Evolutionary conservation across 1,284 basidiomycete genomes (phyloP).

Genomic region (Ceratobasidium sp.): DNA sequence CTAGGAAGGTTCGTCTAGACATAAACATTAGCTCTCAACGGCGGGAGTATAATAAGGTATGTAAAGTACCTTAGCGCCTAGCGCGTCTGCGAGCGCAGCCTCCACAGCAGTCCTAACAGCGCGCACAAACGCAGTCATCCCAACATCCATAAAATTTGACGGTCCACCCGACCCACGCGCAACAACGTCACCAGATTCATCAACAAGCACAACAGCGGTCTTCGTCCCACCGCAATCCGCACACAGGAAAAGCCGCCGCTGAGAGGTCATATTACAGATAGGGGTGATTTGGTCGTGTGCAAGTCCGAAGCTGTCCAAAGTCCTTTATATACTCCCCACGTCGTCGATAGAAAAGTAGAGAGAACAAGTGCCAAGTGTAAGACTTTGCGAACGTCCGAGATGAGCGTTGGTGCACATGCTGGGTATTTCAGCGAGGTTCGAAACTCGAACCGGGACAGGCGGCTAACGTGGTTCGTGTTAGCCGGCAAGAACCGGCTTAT

Average conservation of each 20-base stretch:
- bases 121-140: slow-evolving; percentile 63
- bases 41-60: slow-evolving; percentile 52
- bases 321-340: background rate
- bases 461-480: too few relatives aligned
- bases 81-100: slow-evolving; percentile 63
- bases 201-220: slow-evolving; percentile 76
- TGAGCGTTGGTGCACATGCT: slow-evolving; percentile 36
- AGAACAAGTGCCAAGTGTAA: background rate
- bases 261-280: slow-evolving; percentile 5
- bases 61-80: slow-evolving; percentile 55
- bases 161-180: slow-evolving; percentile 75
- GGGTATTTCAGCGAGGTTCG: slow-evolving; percentile 24
- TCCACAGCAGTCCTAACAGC: slow-evolving; percentile 67
- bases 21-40: background rate
- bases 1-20: slow-evolving; percentile 11
- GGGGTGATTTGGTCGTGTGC: background rate
- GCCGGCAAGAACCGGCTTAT: slow-evolving; percentile 6
- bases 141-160: slow-evolving; percentile 76
- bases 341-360: background rate
- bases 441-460: slow-evolving; percentile 25
- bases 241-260: slow-evolving; percentile 70
- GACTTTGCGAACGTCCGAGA: slow-evolving; percentile 14
- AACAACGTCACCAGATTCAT: slow-evolving; percentile 68
- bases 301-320: background rate
- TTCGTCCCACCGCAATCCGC: slow-evolving; percentile 88